Evolutionary conservation across 2,329 filamentous ascomycete genomes (phyloP).

Genomic region (Cercospora janseana): DNA sequence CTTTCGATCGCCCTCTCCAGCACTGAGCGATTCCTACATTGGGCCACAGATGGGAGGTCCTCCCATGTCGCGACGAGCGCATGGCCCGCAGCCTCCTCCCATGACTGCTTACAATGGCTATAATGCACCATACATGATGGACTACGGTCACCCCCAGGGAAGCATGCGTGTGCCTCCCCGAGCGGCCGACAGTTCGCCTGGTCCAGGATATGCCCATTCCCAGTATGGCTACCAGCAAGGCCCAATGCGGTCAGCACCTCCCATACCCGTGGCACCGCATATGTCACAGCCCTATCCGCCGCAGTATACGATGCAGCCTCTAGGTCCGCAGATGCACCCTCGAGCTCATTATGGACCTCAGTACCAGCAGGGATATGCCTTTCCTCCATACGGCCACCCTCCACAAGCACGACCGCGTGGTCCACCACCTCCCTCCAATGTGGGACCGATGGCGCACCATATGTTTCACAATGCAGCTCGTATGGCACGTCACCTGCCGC

Average conservation of each 20-base stretch:
- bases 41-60: constrained; percentile 32
- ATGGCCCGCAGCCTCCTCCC: constrained; percentile 28
- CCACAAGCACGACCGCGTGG: constrained; percentile 28
- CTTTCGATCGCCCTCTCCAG: constrained; percentile 46
- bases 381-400: constrained; percentile 25
- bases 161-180: constrained; percentile 32
- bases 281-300: constrained; percentile 24
- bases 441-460: constrained; percentile 33
- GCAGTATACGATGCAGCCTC: constrained; percentile 26
- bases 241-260: constrained; percentile 26
- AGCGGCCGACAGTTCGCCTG: constrained; percentile 29
- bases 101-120: constrained; percentile 35
- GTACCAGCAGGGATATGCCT: constrained; percentile 28
- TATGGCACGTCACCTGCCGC: constrained; percentile 34
- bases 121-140: constrained; percentile 29
- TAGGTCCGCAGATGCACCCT: constrained; percentile 14
- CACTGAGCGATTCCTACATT: constrained; percentile 43
- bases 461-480: constrained; percentile 39
- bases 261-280: constrained; percentile 24
- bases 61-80: constrained; percentile 25
- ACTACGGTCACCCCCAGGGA: constrained; percentile 25
- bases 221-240: constrained; percentile 33
- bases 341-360: constrained; percentile 21
- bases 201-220: constrained; percentile 28
- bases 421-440: constrained; percentile 24